Evolutionary conservation across 2,329 filamentous ascomycete species (phyloP).

Genomic region (Ceratocystis albifundus): DNA sequence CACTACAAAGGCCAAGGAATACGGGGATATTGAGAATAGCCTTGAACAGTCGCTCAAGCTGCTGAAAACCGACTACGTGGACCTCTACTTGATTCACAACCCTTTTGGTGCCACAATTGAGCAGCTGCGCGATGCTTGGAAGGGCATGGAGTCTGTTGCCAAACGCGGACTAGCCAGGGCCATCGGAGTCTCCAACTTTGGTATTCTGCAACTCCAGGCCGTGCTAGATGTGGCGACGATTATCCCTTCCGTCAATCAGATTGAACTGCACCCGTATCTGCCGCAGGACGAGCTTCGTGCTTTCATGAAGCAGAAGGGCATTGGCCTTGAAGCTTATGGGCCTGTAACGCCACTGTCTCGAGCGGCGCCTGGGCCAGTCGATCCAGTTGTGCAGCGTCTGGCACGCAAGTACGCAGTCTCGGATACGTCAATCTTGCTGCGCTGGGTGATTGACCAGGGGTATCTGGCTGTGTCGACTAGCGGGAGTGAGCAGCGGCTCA

Average conservation of each 20-base stretch:
- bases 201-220: conserved; percentile 33
- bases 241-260: conserved; percentile 53
- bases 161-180: conserved; percentile 33
- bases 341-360: conserved; percentile 30
- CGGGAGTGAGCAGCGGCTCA: conserved; percentile 24
- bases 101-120: conserved; percentile 24
- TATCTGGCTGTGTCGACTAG: conserved; percentile 22
- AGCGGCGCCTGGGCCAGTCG: neutral
- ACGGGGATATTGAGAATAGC: conserved; percentile 36
- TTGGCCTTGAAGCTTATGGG: conserved; percentile 53
- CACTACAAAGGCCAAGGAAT: conserved; percentile 45
- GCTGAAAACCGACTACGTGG: conserved; percentile 42
- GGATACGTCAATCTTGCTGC: conserved; percentile 10
- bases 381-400: neutral
- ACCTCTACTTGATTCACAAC: conserved; percentile 43
- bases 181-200: conserved; percentile 45
- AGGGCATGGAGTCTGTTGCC: conserved; percentile 33
- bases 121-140: conserved; percentile 26
- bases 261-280: conserved; percentile 58
- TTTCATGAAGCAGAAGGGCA: conserved; percentile 46
- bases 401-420: conserved; percentile 9
- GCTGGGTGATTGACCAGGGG: conserved; percentile 16
- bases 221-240: conserved; percentile 41
- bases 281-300: conserved; percentile 48
- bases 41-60: conserved; percentile 40